Evolutionary conservation across 106 monocot genomes (phyloP).

Genomic region (Vanilla planifolia): DNA sequence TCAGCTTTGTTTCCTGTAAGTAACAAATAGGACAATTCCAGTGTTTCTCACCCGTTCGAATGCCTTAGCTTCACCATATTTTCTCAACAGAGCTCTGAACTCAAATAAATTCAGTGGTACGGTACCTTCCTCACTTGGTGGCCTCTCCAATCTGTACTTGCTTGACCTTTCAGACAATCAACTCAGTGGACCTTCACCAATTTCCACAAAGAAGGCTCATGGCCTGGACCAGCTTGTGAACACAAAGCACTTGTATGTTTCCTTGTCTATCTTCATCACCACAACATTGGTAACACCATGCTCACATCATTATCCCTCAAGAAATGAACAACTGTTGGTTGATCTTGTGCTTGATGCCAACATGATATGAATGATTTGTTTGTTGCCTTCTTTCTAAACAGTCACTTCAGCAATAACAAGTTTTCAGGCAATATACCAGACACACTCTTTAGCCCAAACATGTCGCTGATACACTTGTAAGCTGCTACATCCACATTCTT

Average conservation of each 20-base stretch:
- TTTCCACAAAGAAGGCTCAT: constrained; percentile 30
- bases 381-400: constrained; percentile 12
- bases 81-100: constrained; percentile 12
- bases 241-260: constrained; percentile 53
- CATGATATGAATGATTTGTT: background rate
- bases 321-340: no score
- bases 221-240: constrained; percentile 42
- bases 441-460: constrained; percentile 50
- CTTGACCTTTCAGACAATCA: constrained; percentile 40
- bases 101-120: constrained; percentile 19
- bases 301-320: no score
- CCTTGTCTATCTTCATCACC: no score
- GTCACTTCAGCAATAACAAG: constrained; percentile 83
- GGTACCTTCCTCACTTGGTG: constrained; percentile 19
- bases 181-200: constrained; percentile 38
- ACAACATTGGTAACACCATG: no score
- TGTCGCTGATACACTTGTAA: constrained; percentile 79
- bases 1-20: constrained; percentile 20
- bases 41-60: background rate
- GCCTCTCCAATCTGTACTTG: constrained; percentile 20
- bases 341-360: no score
- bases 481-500: constrained; percentile 12
- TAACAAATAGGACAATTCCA: background rate
- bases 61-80: background rate
- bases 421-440: constrained; percentile 62